Evolutionary conservation across 108 stramenopile genomes (phyloP).

Genomic region (Craspedostauros australis): DNA sequence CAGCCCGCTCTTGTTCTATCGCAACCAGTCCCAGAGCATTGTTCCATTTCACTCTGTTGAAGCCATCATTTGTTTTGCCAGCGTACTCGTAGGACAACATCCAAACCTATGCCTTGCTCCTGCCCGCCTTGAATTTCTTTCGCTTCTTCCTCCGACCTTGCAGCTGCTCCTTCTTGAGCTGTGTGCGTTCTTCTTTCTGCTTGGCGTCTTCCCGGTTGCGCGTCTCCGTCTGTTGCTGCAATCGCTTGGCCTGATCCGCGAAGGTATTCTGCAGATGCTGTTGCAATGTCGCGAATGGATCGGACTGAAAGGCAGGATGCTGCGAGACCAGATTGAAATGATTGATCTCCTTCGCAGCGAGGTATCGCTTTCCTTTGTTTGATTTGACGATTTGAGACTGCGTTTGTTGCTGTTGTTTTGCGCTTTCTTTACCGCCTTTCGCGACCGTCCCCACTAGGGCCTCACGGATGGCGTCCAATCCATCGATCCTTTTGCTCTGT

Average conservation of each 20-base stretch:
- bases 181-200: slow-evolving; percentile 38
- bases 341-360: slow-evolving; percentile 51
- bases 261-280: slow-evolving; percentile 74
- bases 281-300: slow-evolving; percentile 75
- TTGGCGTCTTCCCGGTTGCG: slow-evolving; percentile 20
- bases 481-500: slow-evolving; percentile 75
- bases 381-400: slow-evolving; percentile 20
- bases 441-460: slow-evolving; percentile 40
- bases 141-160: slow-evolving; percentile 16
- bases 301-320: slow-evolving; percentile 66
- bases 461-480: slow-evolving; percentile 68
- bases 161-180: slow-evolving; percentile 19
- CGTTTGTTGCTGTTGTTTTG: slow-evolving; percentile 1
- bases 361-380: slow-evolving; percentile 49
- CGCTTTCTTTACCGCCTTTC: neutral
- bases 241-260: slow-evolving; percentile 31
- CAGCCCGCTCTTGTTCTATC: too few species aligned
- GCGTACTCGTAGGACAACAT: slow-evolving; percentile 2
- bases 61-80: slow-evolving; percentile 6
- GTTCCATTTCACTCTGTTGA: neutral
- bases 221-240: slow-evolving; percentile 28
- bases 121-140: slow-evolving; percentile 38
- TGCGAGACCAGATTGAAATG: slow-evolving; percentile 66
- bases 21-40: too few species aligned
- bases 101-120: too few species aligned